Evolutionary conservation across 75 land plant genomes (phyloP), one percentile per base, ranked within the genome.

Genomic region (Picea sitchensis): DNA sequence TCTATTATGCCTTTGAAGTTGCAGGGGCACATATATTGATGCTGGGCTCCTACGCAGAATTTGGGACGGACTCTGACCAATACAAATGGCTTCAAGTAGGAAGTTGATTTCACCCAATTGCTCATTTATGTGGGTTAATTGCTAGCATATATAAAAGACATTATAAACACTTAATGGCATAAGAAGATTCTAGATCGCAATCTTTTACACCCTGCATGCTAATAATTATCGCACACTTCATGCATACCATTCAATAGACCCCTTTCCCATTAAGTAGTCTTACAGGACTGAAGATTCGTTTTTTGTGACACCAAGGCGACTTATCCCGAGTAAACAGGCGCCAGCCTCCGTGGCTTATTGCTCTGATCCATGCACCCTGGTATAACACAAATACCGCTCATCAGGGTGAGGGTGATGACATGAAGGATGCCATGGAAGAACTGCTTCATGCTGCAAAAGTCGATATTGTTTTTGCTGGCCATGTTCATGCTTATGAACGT

Each of bases 1-100:
- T 88, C 47, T 88, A 86, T 63, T 88, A 88, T 65, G 85, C 90
- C 32, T 88, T 88, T 59, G 88, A 88, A 11, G 90, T 78, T 81
- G 90, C 88, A 26, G 85, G 90, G 3, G 80, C 71, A 7, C 90
- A 88, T 71, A 83, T 88, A n/a, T 18, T 88, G 56, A 88, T 88
- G 90, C 84, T 88, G 17, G 90, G 90, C 3, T 86, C 88, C 15
- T 88, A 88, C 75, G 36, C 82, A 14, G 80, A 82, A 12, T 84
- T 32, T 57, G 84, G 73, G n/a, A 36, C 14, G 32, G 38, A 65
- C 31, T 88, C 90, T 5, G 56, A 51, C n/a, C 88, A 88, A 61
- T 86, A 82, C 74, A 85, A 80, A 78, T 87, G 89, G 89, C 86
- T 87, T 11, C 81, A 87, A 83, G 83, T 41, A 36, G 38, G 38